These are phyloP conservation scores for Eutypella sp. DNA, from an alignment of 2,329 filamentous ascomycete genomes.

Conservation along the genomic window DNA sequence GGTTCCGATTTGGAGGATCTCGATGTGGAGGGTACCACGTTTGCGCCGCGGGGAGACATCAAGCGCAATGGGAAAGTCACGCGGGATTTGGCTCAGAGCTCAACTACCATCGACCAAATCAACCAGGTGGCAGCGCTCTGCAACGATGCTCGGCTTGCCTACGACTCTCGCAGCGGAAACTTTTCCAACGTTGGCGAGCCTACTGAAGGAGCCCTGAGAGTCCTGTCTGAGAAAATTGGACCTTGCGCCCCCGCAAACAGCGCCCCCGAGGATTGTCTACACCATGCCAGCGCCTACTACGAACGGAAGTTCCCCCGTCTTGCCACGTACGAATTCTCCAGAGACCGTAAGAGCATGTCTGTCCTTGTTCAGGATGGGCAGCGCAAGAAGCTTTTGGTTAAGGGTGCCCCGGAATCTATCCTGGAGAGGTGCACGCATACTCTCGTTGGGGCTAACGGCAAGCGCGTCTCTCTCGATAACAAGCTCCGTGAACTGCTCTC, in stretches of 20 bases:
- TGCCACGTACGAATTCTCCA: conserved; percentile 92
- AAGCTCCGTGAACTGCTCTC: conserved; percentile 66
- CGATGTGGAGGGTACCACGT: conserved; percentile 88
- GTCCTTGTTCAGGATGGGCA: conserved; percentile 72
- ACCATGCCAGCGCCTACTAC: conserved; percentile 81
- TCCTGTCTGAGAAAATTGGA: conserved; percentile 90
- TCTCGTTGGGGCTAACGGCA: conserved; percentile 72
- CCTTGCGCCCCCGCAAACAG: conserved; percentile 60
- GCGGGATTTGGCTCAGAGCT: conserved; percentile 63
- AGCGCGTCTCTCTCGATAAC: conserved; percentile 66
- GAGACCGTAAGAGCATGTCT: conserved; percentile 99
- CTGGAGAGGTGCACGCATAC: conserved; percentile 86
- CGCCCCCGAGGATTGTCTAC: conserved; percentile 59
- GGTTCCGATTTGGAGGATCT: conserved; percentile 77
- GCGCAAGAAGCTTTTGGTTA: conserved; percentile 80
- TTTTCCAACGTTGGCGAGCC: conserved; percentile 88
- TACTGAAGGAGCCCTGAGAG: conserved; percentile 88
- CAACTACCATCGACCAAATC: conserved; percentile 75
- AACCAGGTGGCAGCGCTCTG: conserved; percentile 69
- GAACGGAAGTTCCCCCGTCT: conserved; percentile 70
- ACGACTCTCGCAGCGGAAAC: conserved; percentile 68
- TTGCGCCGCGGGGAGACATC: conserved; percentile 76
- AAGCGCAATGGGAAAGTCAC: conserved; percentile 62
- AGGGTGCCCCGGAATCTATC: conserved; percentile 92
- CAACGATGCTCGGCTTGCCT: conserved; percentile 81